Evolutionary conservation across 768 basidiomycete species (phyloP).

Genomic region (Rhodotorula diobovata): DNA sequence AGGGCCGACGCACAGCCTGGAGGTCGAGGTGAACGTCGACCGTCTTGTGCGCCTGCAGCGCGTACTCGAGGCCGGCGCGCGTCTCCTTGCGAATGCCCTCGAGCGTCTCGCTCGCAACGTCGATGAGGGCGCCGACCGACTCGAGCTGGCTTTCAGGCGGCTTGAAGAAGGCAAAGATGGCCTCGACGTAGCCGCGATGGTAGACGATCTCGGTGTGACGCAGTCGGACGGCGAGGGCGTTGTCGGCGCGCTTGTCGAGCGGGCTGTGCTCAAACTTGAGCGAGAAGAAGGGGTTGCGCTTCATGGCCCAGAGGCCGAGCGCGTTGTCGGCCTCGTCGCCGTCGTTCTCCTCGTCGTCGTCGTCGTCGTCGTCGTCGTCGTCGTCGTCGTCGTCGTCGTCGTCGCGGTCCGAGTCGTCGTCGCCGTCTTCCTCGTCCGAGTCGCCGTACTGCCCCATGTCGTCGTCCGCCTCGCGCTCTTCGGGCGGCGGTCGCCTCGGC

Average conservation of each 20-base stretch:
- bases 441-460: constrained; percentile 27
- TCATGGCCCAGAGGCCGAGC: constrained; percentile 19
- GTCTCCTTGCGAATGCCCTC: constrained; percentile 93
- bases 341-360: constrained; percentile 23
- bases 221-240: constrained; percentile 68
- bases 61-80: constrained; percentile 85
- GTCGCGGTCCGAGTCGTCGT: constrained; percentile 6
- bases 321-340: constrained; percentile 10
- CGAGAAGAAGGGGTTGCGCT: constrained; percentile 66
- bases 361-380: constrained; percentile 4
- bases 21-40: constrained; percentile 93
- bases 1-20: constrained; percentile 58
- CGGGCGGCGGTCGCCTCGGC: constrained; percentile 23
- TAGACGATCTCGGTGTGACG: constrained; percentile 92
- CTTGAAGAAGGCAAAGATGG: constrained; percentile 82
- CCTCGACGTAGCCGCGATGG: constrained; percentile 87
- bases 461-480: constrained; percentile 34
- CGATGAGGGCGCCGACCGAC: constrained; percentile 86
- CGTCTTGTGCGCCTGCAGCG: constrained; percentile 88
- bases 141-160: constrained; percentile 92
- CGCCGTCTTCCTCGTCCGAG: constrained; percentile 9
- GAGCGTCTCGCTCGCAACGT: constrained; percentile 83
- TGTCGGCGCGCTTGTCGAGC: constrained; percentile 84
- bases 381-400: constrained; percentile 29
- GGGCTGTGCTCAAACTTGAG: constrained; percentile 89